Evolutionary conservation across 768 basidiomycete genomes (phyloP).

Genomic region (Hemileccinum rubropunctum): DNA sequence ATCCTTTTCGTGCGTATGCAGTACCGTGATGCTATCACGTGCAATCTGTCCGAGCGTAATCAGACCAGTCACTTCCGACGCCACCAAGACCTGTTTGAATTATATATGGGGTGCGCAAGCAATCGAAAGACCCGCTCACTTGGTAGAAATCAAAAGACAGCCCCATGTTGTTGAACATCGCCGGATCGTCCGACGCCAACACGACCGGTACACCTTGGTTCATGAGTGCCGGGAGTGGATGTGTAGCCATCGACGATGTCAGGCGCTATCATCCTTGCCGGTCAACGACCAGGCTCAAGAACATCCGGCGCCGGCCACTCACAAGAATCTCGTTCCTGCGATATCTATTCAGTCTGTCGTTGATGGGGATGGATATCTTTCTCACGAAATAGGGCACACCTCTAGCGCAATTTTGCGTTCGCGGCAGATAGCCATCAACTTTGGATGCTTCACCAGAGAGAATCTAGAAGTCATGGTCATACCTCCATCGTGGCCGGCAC

Average conservation of each 20-base stretch:
- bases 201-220: slow-evolving; percentile 70
- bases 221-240: slow-evolving; percentile 62
- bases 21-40: slow-evolving; percentile 59
- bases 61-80: slow-evolving; percentile 63
- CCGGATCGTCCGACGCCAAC: slow-evolving; percentile 70
- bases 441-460: slow-evolving; percentile 46
- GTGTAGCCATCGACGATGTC: slow-evolving; percentile 74
- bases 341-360: not conserved
- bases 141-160: slow-evolving; percentile 76
- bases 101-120: not conserved
- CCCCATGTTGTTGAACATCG: slow-evolving; percentile 71
- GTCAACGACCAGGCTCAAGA: not conserved
- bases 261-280: slow-evolving; percentile 44
- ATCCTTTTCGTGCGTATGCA: not conserved
- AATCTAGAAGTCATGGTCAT: slow-evolving; percentile 27
- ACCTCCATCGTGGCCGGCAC: not conserved
- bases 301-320: slow-evolving; percentile 2
- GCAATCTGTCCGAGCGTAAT: slow-evolving; percentile 57
- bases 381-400: slow-evolving; percentile 50
- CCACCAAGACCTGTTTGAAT: slow-evolving; percentile 50
- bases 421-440: slow-evolving; percentile 42
- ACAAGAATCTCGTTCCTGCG: slow-evolving; percentile 69
- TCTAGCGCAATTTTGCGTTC: slow-evolving; percentile 42
- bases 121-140: slow-evolving; percentile 30
- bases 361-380: not conserved